Evolutionary conservation across 805 yeast species (phyloP).

Genomic region (Yamadazyma endophytica): DNA sequence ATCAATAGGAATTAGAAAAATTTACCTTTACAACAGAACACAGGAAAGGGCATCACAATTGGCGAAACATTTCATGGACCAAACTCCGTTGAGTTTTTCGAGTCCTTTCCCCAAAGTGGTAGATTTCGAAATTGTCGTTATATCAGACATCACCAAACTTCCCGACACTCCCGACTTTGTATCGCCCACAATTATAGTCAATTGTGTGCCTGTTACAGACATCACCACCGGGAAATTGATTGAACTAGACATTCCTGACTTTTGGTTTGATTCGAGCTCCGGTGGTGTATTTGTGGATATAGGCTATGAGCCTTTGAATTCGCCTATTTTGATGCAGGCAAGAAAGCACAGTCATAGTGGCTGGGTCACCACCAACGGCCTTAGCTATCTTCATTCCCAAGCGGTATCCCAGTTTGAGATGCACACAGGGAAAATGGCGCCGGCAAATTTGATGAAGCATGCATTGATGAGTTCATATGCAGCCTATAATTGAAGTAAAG

Average conservation of each 20-base stretch:
- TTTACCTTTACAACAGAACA: constrained; percentile 11
- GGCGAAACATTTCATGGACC: constrained; percentile 8
- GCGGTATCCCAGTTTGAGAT: constrained; percentile 14
- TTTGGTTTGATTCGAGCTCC: constrained; percentile 13
- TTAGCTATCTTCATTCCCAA: constrained; percentile 13
- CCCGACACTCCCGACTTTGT: constrained; percentile 1
- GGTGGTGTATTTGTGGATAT: constrained; percentile 15
- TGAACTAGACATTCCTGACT: constrained; percentile 5
- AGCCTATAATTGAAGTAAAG: neutral
- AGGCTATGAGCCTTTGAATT: constrained; percentile 10
- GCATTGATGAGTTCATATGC: neutral
- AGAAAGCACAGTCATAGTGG: constrained; percentile 7
- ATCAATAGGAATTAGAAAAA: constrained; percentile 10
- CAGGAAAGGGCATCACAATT: constrained; percentile 5
- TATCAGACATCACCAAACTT: constrained; percentile 4
- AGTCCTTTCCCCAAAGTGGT: constrained; percentile 2
- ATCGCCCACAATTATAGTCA: constrained; percentile 10
- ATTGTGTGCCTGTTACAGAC: constrained; percentile 10
- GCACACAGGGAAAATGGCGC: constrained; percentile 14
- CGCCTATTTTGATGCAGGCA: constrained; percentile 7
- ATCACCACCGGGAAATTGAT: constrained; percentile 3
- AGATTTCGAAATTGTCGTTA: constrained; percentile 1
- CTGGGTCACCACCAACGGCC: constrained; percentile 13
- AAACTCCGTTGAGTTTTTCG: constrained; percentile 6
- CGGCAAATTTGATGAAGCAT: constrained; percentile 11